phyloP scores from a whole-genome alignment of 2,329 filamentous ascomycete species.

The Dactylonectria estremocensis region DNA sequence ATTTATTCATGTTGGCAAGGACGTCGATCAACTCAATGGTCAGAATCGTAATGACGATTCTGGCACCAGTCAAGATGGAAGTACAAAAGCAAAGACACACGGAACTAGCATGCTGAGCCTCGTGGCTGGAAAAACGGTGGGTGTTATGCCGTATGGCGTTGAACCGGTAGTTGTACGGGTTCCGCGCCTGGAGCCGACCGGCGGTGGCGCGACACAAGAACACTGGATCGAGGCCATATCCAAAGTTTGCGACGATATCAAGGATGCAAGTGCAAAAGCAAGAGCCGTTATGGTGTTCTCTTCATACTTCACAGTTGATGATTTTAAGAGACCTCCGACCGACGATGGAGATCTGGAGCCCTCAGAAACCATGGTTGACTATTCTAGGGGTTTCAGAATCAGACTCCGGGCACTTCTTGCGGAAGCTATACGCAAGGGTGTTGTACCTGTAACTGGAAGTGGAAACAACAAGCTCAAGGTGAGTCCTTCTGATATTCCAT shows the following conservation, averaged over 20 bases:
- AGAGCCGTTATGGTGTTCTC: not conserved
- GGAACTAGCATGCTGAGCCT: not conserved
- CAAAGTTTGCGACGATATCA: not conserved
- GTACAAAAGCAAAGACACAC: not conserved
- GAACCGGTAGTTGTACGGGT: not conserved
- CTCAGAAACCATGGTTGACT: not conserved
- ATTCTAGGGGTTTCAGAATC: not conserved
- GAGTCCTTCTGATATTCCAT: not conserved
- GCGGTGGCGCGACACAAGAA: not conserved
- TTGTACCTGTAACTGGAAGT: not conserved
- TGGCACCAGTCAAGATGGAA: not conserved
- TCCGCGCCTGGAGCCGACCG: not conserved
- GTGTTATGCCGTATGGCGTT: not conserved
- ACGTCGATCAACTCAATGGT: slow-evolving; percentile 1
- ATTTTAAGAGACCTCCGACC: not conserved
- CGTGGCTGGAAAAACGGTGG: not conserved
- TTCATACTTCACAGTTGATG: not conserved
- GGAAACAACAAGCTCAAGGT: not conserved
- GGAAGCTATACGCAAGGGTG: not conserved
- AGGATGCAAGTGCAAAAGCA: not conserved
- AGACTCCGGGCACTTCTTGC: not conserved
- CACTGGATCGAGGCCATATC: not conserved
- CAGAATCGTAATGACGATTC: not conserved
- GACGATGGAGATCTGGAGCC: not conserved
- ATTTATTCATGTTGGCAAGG: slow-evolving; percentile 4